These are phyloP conservation scores for Fusarium siculi DNA, from an alignment of 2,329 filamentous ascomycete genomes.

Conservation along the genomic window DNA sequence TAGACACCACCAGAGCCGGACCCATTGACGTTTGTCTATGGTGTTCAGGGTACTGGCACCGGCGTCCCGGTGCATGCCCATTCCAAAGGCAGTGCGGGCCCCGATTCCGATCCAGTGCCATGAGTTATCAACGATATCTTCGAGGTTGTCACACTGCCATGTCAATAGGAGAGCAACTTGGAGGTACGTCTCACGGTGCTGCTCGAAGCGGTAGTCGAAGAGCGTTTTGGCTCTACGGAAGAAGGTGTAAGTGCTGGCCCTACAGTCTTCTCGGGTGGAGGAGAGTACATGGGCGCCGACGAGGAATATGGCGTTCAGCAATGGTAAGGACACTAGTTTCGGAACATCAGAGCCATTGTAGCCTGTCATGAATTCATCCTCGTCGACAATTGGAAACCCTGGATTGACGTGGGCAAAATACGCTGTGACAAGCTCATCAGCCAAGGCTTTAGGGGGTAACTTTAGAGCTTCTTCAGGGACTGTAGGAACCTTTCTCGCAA, in stretches of 20 bases:
- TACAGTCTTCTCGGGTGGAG: constrained; percentile 53
- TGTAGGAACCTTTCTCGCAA: constrained; percentile 53
- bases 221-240: constrained; percentile 64
- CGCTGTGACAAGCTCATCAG: constrained; percentile 60
- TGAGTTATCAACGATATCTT: constrained; percentile 64
- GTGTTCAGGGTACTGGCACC: constrained; percentile 43
- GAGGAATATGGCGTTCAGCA: constrained; percentile 62
- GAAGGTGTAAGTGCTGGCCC: constrained; percentile 56
- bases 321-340: constrained; percentile 57
- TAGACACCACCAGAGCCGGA: constrained; percentile 54
- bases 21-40: constrained; percentile 50
- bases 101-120: constrained; percentile 65
- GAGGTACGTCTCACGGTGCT: constrained; percentile 63
- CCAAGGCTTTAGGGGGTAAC: constrained; percentile 58
- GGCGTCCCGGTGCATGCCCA: constrained; percentile 61
- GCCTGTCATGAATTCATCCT: constrained; percentile 61
- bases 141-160: constrained; percentile 65
- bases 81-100: constrained; percentile 60
- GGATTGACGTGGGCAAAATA: constrained; percentile 63
- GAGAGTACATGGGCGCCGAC: constrained; percentile 62
- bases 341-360: constrained; percentile 58
- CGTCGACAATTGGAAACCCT: constrained; percentile 63
- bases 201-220: constrained; percentile 63
- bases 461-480: constrained; percentile 59
- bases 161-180: constrained; percentile 65